These are phyloP conservation scores for Eragrostis tef DNA, from an alignment of 202 grass and related monocot genomes.

Conservation along the genomic window DNA sequence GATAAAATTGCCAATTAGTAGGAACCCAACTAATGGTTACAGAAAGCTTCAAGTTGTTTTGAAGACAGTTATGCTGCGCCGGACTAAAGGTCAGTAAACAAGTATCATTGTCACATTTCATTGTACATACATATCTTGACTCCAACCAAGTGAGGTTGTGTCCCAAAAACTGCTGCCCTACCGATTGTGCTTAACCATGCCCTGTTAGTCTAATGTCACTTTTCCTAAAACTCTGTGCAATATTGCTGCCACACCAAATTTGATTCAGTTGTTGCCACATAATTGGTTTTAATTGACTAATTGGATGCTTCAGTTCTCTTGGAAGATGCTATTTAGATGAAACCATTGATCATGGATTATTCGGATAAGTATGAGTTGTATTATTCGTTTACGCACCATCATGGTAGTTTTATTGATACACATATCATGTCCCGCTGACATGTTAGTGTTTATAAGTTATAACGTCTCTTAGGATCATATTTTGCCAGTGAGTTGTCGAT, in stretches of 20 bases:
- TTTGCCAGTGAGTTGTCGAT: too few relatives aligned
- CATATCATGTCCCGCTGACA: background rate
- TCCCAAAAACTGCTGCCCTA: too few relatives aligned
- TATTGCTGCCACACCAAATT: background rate
- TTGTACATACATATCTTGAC: too few relatives aligned
- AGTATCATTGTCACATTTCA: too few relatives aligned
- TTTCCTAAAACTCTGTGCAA: background rate
- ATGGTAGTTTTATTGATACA: background rate
- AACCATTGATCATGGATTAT: background rate
- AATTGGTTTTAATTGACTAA: background rate
- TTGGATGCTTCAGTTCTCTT: background rate
- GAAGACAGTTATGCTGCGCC: too few relatives aligned
- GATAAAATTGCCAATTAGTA: too few relatives aligned
- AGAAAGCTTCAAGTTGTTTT: too few relatives aligned
- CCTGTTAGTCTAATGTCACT: background rate
- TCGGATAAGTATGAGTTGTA: slow-evolving; percentile 2
- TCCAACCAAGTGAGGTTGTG: too few relatives aligned
- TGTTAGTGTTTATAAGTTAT: background rate
- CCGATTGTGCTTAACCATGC: too few relatives aligned
- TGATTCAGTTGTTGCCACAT: background rate
- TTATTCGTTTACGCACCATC: background rate
- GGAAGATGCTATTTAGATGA: background rate
- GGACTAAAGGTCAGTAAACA: too few relatives aligned
- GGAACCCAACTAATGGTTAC: too few relatives aligned
- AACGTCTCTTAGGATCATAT: background rate